Percentiles rank a stretch among this genome's conserved stretches.
These are phyloP conservation scores for Kodamaea anthophila DNA, from an alignment of 1,139 yeast genomes.

Conservation along the genomic window DNA sequence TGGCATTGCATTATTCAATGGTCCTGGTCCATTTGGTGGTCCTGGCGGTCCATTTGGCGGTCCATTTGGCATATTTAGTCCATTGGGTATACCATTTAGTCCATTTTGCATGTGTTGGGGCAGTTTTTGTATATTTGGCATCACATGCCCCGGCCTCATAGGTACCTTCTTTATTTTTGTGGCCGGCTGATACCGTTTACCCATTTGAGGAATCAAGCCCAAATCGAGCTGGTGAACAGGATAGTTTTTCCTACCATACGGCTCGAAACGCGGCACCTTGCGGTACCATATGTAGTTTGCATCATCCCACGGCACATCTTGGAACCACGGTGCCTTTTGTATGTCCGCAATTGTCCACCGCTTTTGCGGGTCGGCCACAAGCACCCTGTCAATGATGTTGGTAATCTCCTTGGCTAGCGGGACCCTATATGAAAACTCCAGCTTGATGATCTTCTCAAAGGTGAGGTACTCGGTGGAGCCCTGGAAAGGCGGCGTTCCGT, in stretches of 20 bases:
- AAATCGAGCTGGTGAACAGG: slow-evolving; percentile 29
- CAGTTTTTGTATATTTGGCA: background rate
- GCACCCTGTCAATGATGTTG: slow-evolving; percentile 62
- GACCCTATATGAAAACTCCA: slow-evolving; percentile 77
- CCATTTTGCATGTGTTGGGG: slow-evolving; percentile 2
- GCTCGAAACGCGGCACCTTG: slow-evolving; percentile 44
- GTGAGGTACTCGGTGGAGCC: slow-evolving; percentile 93
- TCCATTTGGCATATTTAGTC: too few species aligned
- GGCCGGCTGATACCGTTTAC: slow-evolving; percentile 29
- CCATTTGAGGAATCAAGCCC: slow-evolving; percentile 25
- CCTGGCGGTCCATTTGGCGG: too few species aligned
- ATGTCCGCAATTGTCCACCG: slow-evolving; percentile 32
- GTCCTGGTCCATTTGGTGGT: too few species aligned
- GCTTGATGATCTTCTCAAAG: slow-evolving; percentile 83
- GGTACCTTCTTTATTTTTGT: slow-evolving; percentile 21
- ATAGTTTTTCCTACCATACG: slow-evolving; percentile 29
- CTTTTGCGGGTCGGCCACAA: slow-evolving; percentile 42
- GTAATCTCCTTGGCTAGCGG: slow-evolving; percentile 58
- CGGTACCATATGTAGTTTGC: slow-evolving; percentile 37
- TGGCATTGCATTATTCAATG: too few species aligned
- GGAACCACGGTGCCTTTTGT: slow-evolving; percentile 33
- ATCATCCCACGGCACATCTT: slow-evolving; percentile 38
- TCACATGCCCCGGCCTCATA: slow-evolving; percentile 5
- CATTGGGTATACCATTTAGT: too few species aligned
- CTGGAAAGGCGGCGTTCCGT: slow-evolving; percentile 94